A percentile compares a stretch with the other conserved stretches of the same genome.
Evolutionary conservation across 176 grass and related monocot genomes (phyloP).

Genomic region (Juncus effusus): DNA sequence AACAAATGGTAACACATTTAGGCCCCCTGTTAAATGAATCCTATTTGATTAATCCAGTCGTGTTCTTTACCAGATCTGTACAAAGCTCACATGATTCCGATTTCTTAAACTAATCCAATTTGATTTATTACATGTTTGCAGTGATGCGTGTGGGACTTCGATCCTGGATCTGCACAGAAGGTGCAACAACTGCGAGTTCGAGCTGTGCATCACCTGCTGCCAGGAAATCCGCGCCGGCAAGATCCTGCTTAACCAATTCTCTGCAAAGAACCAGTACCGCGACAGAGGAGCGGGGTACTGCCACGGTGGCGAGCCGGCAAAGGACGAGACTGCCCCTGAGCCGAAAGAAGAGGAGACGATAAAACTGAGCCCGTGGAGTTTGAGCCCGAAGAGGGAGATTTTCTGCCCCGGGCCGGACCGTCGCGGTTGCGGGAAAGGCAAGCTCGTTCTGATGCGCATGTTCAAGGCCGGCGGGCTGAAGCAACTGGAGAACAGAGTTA

Average conservation of each 20-base stretch:
- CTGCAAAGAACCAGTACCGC: constrained; percentile 16
- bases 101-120: constrained; percentile 6
- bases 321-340: neutral
- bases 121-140: constrained; percentile 29
- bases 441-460: constrained; percentile 43
- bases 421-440: constrained; percentile 47
- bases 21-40: too few relatives aligned
- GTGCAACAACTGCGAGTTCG: constrained; percentile 52
- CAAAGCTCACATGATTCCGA: neutral
- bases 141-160: constrained; percentile 64
- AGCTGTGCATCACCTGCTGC: constrained; percentile 65
- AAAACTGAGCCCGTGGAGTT: constrained; percentile 32
- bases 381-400: constrained; percentile 28
- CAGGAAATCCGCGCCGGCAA: constrained; percentile 42
- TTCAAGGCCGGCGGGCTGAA: constrained; percentile 41
- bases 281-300: constrained; percentile 45
- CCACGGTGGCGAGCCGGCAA: constrained; percentile 44
- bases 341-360: constrained; percentile 10
- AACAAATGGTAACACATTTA: too few relatives aligned
- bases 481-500: constrained; percentile 37
- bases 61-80: constrained; percentile 44
- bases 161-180: constrained; percentile 74
- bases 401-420: constrained; percentile 49
- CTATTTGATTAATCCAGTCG: constrained; percentile 44
- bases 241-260: constrained; percentile 24